Percentiles rank a stretch among this genome's conserved stretches.
Evolutionary conservation across 352 stramenopile genomes (phyloP).

Genomic region (Globisporangium lucens): DNA sequence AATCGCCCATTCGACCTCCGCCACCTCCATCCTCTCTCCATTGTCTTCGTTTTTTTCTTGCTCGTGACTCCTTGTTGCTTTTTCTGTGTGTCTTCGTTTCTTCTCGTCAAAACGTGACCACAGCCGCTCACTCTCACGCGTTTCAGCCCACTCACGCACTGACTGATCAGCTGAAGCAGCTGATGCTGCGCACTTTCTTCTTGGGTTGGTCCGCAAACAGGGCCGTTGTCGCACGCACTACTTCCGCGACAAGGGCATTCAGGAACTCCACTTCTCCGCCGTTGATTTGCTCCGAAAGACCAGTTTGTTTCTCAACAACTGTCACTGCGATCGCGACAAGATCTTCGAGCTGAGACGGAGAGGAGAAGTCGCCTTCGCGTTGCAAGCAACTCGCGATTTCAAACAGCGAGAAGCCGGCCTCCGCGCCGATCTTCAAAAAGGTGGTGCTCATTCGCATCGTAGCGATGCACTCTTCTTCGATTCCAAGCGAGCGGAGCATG

Average conservation of each 20-base stretch:
- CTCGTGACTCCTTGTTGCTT: constrained; percentile 5
- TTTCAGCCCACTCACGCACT: neutral
- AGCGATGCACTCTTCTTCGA: constrained; percentile 79
- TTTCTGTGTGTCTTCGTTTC: constrained; percentile 15
- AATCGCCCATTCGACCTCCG: neutral
- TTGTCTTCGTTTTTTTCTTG: constrained; percentile 10
- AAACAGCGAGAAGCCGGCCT: constrained; percentile 79
- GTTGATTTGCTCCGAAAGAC: constrained; percentile 26
- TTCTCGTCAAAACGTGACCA: constrained; percentile 20
- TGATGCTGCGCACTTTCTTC: constrained; percentile 88
- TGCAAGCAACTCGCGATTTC: constrained; percentile 82
- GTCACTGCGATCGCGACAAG: constrained; percentile 46
- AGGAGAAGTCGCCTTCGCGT: constrained; percentile 75
- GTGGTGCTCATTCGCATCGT: constrained; percentile 81
- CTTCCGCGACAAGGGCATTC: constrained; percentile 56
- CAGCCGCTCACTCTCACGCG: neutral
- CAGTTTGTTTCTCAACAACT: constrained; percentile 29
- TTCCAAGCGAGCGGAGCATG: constrained; percentile 60
- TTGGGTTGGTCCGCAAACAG: constrained; percentile 70
- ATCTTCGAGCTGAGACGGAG: constrained; percentile 73
- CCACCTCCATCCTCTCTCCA: neutral
- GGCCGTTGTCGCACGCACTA: constrained; percentile 27
- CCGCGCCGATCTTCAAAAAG: constrained; percentile 71
- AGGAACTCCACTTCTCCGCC: constrained; percentile 36
- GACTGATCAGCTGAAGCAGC: constrained; percentile 68